These are phyloP conservation scores for Mucor sp. DNA, from an alignment of 371 early-diverging fungal genomes.

Conservation along the genomic window DNA sequence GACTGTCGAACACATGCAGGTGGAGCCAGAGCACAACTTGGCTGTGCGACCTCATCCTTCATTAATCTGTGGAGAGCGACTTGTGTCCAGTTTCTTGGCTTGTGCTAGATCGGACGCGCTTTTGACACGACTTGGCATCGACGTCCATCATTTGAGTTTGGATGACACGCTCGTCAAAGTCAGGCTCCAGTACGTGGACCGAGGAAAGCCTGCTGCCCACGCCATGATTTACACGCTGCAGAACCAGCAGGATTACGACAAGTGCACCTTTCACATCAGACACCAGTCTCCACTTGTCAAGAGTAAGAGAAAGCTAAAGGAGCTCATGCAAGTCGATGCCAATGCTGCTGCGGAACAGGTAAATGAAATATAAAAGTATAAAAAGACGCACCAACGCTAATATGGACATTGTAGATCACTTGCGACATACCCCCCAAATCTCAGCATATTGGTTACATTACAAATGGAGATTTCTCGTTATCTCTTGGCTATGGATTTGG, in stretches of 20 bases:
- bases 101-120: neutral
- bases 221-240: constrained; percentile 54
- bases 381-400: neutral
- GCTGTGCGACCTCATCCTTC: constrained; percentile 9
- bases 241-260: constrained; percentile 27
- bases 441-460: constrained; percentile 70
- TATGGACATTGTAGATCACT: neutral
- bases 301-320: constrained; percentile 16
- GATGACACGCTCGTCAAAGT: constrained; percentile 49
- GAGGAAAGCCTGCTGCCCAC: constrained; percentile 54
- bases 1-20: constrained; percentile 10
- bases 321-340: neutral
- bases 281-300: constrained; percentile 1
- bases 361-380: neutral
- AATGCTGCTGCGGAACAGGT: constrained; percentile 5
- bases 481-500: constrained; percentile 66
- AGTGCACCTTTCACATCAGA: constrained; percentile 5
- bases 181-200: constrained; percentile 41
- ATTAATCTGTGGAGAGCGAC: constrained; percentile 13
- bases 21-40: constrained; percentile 5
- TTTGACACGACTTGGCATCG: neutral
- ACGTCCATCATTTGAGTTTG: neutral
- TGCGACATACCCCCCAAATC: constrained; percentile 16
- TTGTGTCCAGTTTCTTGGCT: constrained; percentile 4
- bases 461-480: constrained; percentile 71